Conservation (phyloP, 306 rosid species). For the Glycyrrhiza uralensis region DNA sequence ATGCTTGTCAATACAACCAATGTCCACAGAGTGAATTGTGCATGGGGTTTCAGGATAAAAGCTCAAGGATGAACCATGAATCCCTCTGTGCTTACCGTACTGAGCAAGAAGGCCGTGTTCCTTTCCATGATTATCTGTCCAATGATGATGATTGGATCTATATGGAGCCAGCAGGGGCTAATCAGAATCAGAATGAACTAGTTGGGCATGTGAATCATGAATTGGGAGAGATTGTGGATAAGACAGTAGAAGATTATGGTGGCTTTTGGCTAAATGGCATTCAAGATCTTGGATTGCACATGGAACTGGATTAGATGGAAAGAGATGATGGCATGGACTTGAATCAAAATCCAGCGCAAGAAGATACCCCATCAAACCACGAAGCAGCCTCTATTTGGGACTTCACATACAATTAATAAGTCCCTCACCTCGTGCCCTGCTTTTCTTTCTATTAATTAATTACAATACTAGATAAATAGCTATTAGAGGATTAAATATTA, state of each 20-base stretch:
- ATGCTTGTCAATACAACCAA: conserved; percentile 24
- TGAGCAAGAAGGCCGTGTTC: neutral
- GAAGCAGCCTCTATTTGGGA: conserved; percentile 58
- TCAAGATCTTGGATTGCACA: conserved; percentile 21
- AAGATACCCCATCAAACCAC: conserved; percentile 15
- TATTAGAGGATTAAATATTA: neutral
- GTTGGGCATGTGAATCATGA: neutral
- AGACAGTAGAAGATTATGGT: conserved; percentile 19
- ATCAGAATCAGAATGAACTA: neutral
- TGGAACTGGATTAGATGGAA: conserved; percentile 22
- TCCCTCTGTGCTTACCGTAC: conserved; percentile 7
- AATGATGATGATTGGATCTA: conserved; percentile 46
- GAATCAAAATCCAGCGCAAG: conserved; percentile 14
- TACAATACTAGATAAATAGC: neutral
- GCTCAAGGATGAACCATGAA: conserved; percentile 34
- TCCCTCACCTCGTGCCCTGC: neutral
- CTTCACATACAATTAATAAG: conserved; percentile 4
- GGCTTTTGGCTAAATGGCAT: conserved; percentile 30
- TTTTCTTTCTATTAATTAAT: neutral
- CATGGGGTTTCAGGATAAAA: conserved; percentile 36
- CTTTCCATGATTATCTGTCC: neutral
- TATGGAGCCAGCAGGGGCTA: conserved; percentile 33
- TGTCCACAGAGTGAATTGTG: conserved; percentile 27
- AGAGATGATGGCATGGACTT: conserved; percentile 1
- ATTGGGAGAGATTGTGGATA: neutral